Conservation (phyloP, 441 rosid genomes). For the Daphne laureola region DNA sequence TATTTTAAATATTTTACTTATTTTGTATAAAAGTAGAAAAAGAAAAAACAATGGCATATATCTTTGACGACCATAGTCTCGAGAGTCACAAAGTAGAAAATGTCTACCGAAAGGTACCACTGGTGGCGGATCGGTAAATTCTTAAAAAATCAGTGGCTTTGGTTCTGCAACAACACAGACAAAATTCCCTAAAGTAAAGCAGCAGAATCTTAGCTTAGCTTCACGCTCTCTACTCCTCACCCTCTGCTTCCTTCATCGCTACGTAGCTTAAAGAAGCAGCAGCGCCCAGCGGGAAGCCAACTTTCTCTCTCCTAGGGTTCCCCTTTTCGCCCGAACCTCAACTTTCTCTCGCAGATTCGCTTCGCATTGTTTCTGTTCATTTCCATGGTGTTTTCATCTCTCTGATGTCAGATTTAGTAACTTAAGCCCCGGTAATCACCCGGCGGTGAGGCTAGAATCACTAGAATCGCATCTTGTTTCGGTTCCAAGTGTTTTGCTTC, state of each 20-base stretch:
- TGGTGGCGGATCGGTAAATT: constrained; percentile 17
- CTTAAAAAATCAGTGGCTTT: not conserved
- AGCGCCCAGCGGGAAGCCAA: not conserved
- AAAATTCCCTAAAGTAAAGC: not conserved
- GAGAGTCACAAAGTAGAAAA: too few relatives aligned
- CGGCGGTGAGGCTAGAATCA: too few relatives aligned
- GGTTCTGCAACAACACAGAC: not conserved
- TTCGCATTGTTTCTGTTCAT: not conserved
- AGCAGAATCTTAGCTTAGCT: not conserved
- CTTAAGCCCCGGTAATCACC: constrained; percentile 1
- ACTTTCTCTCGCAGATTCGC: not conserved
- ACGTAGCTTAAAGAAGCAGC: constrained; percentile 35
- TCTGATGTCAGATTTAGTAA: constrained; percentile 11
- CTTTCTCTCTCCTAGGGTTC: constrained; percentile 16
- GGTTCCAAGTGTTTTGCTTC: not conserved
- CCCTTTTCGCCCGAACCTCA: not conserved
- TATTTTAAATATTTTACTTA: too few relatives aligned
- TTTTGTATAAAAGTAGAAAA: too few relatives aligned
- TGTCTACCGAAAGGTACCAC: too few relatives aligned
- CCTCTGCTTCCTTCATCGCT: constrained; percentile 26
- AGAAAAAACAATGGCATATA: too few relatives aligned
- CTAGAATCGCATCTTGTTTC: not conserved
- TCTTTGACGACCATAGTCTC: too few relatives aligned
- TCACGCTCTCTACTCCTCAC: not conserved
- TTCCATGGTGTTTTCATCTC: not conserved